Base-by-base conservation (phyloP, 2,329 filamentous ascomycete species). In the Ophiocordyceps australis region DNA sequence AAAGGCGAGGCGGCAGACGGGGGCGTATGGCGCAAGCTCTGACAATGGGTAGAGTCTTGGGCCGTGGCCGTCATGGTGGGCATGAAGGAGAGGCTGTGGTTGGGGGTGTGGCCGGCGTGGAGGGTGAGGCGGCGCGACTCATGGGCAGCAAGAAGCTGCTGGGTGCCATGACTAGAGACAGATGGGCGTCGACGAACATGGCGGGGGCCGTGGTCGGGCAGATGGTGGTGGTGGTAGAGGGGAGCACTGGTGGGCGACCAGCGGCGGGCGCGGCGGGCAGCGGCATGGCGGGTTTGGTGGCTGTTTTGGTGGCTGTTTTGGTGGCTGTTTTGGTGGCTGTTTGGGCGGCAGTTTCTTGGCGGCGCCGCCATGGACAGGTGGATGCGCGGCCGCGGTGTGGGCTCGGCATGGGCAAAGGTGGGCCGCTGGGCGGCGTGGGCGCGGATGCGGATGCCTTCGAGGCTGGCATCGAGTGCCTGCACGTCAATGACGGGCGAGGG, bases 21-120 rank as follows among this genome's bases (percentile, higher is more conserved):
- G 23, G 45, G 46, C 4, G 43, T 49, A 15, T 40, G 36, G 5
- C 37, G 41, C 18, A 41, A 41, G 25, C 42, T 47, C 15, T 32
- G 38, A 8, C 34, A 40, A 8, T 35, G 28, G 8, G 40, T 32
- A 9, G 43, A 41, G 27, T 35, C 38, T 15, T 39, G 32, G 9
- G 45, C 50, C 3, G 57, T 58, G 9, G 53, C 52, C 7, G 49
- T 46, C 23, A 54, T 46, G 8, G 57, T 60, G 5, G 54, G 51
- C 11, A 67, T 44, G 3, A 59, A 43, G 5, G 66, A 67, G 9
- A 69, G 47, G 1, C 65, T 68, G 39, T 71, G 66, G 26, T 58
- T 71, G 6, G 68, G 68, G 2, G 68, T 73, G 42, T 73, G 68
- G 2, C 68, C 68, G 13, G 68, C 68, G 41, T 73, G 61, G 57